Conservation (phyloP, 225 moss, liverwort and hornwort species). For the Climacium dendroides region DNA sequence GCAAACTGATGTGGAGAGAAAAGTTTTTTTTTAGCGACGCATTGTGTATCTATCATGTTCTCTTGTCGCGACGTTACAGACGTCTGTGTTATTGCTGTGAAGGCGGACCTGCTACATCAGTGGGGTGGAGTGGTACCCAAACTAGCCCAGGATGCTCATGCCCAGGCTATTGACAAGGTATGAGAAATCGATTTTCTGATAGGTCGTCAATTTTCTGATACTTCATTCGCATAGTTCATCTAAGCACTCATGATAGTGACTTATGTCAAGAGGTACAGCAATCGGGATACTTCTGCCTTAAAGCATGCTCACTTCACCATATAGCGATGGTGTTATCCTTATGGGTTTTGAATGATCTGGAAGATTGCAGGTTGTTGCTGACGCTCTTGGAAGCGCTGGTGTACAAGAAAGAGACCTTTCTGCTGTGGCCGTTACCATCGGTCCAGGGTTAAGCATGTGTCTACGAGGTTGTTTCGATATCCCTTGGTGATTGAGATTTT, state of each 20-base stretch:
- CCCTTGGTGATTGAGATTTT: not conserved
- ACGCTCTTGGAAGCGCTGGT: constrained; percentile 70
- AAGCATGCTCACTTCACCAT: not conserved
- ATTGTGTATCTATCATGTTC: not conserved
- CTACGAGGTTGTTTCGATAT: constrained; percentile 44
- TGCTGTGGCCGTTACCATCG: constrained; percentile 95
- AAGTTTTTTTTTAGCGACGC: not conserved
- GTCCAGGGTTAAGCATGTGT: constrained; percentile 94
- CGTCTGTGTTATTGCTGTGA: not conserved
- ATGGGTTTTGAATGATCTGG: not conserved
- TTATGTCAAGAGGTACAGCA: not conserved
- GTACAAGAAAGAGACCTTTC: constrained; percentile 73
- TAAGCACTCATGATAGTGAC: not conserved
- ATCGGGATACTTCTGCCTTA: not conserved
- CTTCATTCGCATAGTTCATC: not conserved
- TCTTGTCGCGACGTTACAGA: not conserved
- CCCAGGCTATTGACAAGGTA: constrained; percentile 84
- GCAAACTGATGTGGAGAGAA: not conserved
- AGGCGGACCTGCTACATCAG: constrained; percentile 81
- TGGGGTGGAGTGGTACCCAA: constrained; percentile 99
- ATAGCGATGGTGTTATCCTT: not conserved
- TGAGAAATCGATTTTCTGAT: not conserved
- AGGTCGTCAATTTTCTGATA: not conserved
- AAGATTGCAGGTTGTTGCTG: constrained; percentile 72
- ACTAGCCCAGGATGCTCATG: constrained; percentile 86